Base-by-base conservation (phyloP, 352 stramenopile species). In the Globisporangium echinulatum region DNA sequence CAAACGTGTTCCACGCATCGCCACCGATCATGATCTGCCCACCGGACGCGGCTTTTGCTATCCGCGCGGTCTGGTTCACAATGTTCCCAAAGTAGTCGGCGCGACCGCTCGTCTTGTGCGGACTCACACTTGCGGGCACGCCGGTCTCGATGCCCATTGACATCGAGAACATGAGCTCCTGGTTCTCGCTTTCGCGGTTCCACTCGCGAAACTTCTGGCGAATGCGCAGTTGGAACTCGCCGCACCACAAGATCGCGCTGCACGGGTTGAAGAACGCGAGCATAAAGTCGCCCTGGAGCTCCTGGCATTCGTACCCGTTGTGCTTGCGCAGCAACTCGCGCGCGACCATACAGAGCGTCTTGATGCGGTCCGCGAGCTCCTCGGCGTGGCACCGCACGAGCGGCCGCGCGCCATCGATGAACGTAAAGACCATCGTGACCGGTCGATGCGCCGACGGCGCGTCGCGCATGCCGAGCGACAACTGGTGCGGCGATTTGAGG, bases 1-100 rank as follows among this genome's bases (percentile, higher is more conserved):
- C 72, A 51, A 90, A 92, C 7, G 78, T 65, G 49, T 74, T 86
- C 86, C 86, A 95, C 0, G 82, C 83, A 15, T 92, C 84, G 5
- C 82, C 77, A 33, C 86, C 86, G 58, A 95, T 88, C 39, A 95
- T 71, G 19, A 93, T 79, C 63, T 95, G 80, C 1, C 83, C 82
- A 44, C 86, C 86, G 14, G 87, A 78, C 0, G 86, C 80, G 17
- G 83, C 80, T 68, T 95, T 95, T 14, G 86, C 86, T 58, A 95
- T 95, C 49, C 86, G 78, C 5, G 86, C 86, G 0, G 86, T 95
- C 63, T 94, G 83, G 62, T 95, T 95, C 58, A 95, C 86, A 61
- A 95, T 94, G 66, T 93, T 93, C 51, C 86, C 86, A 51, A 95
- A 95, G 67, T 95, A 95, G 65, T 95, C 86, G 9, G 86, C 86